These are phyloP conservation scores for Pontederia paniculata DNA, from an alignment of 176 grass and related monocot species.

Conservation along the genomic window DNA sequence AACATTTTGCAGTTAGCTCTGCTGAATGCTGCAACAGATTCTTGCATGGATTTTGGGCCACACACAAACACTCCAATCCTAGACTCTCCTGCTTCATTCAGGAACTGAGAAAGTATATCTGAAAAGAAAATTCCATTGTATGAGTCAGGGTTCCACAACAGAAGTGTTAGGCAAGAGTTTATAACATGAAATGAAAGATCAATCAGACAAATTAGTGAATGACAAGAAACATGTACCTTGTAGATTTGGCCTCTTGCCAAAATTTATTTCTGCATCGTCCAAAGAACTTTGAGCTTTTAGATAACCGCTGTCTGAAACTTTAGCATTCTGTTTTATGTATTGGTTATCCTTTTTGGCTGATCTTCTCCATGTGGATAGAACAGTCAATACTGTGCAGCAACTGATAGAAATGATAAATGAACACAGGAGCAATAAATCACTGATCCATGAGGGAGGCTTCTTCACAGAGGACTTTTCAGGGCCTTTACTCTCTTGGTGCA, in stretches of 20 bases:
- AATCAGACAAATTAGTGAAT: neutral
- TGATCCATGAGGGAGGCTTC: constrained; percentile 33
- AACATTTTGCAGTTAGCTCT: constrained; percentile 6
- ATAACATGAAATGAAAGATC: neutral
- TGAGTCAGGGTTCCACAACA: no score
- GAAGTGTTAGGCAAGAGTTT: no score
- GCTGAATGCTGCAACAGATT: constrained; percentile 32
- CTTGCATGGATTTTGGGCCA: constrained; percentile 32
- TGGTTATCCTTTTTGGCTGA: neutral
- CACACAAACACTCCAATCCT: constrained; percentile 33
- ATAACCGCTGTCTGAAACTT: neutral
- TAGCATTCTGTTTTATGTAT: neutral
- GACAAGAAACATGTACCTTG: neutral
- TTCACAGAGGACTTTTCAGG: constrained; percentile 21
- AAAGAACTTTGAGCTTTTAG: constrained; percentile 7
- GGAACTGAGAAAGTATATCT: constrained; percentile 26
- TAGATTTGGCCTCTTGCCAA: constrained; percentile 32
- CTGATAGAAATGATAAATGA: constrained; percentile 27
- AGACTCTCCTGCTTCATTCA: constrained; percentile 13
- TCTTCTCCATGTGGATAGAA: constrained; percentile 17
- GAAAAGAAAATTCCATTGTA: neutral
- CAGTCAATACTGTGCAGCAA: constrained; percentile 21
- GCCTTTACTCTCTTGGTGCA: constrained; percentile 18
- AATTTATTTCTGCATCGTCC: constrained; percentile 24
- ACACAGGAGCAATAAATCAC: constrained; percentile 24